A percentile compares a stretch with the other conserved stretches of the same genome.
phyloP scores from a whole-genome alignment of 805 yeast genomes.

The Cyberlindnera euphorbiiphila region DNA sequence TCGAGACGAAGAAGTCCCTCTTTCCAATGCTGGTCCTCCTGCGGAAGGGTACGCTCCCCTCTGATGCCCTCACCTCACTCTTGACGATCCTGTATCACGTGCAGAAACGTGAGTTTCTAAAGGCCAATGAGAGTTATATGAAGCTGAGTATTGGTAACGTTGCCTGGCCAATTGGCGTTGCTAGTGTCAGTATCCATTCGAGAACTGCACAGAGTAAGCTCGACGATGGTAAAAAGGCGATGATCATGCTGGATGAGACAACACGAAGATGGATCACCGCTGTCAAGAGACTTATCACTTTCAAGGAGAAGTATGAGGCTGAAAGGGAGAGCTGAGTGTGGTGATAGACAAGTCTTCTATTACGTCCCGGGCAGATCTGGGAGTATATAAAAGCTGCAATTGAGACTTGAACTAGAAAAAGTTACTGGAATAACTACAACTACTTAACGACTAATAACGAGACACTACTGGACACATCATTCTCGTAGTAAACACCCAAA shows the following conservation, averaged over 20 bases:
- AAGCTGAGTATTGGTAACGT: slow-evolving; percentile 80
- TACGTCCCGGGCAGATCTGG: too few species aligned
- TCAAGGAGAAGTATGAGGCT: slow-evolving; percentile 20
- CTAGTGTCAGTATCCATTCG: slow-evolving; percentile 75
- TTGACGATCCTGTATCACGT: slow-evolving; percentile 56
- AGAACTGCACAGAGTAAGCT: slow-evolving; percentile 60
- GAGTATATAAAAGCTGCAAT: too few species aligned
- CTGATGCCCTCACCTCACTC: slow-evolving; percentile 47
- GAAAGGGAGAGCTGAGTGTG: neutral
- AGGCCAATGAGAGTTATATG: slow-evolving; percentile 67
- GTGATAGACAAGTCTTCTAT: neutral
- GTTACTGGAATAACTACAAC: too few species aligned
- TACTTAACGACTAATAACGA: too few species aligned
- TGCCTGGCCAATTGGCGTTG: slow-evolving; percentile 90
- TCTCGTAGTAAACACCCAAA: too few species aligned
- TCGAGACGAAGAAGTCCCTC: slow-evolving; percentile 46
- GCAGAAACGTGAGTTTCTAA: slow-evolving; percentile 47
- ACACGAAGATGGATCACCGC: slow-evolving; percentile 77
- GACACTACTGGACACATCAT: too few species aligned
- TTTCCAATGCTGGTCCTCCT: slow-evolving; percentile 53
- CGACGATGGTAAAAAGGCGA: slow-evolving; percentile 50
- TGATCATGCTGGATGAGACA: slow-evolving; percentile 73
- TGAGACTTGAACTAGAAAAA: too few species aligned
- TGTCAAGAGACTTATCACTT: slow-evolving; percentile 68
- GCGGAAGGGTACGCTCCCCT: slow-evolving; percentile 37